phyloP scores from a whole-genome alignment of 73 alveolate genomes.

The Paramecium sonneborni region DNA sequence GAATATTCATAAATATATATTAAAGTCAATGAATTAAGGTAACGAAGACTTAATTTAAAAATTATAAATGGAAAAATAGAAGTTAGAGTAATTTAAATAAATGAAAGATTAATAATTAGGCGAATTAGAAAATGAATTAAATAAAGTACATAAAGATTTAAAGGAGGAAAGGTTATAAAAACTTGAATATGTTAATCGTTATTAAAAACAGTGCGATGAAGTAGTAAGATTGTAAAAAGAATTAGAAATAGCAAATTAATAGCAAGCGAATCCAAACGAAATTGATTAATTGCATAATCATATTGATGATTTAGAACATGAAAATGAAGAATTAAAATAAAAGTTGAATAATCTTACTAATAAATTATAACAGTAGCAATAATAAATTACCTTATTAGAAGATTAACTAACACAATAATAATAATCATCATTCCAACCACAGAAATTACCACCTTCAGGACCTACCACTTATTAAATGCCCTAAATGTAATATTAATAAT shows the following conservation, averaged over 20 bases:
- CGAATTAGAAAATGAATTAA: background rate
- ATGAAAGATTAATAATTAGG: background rate
- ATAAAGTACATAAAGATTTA: background rate
- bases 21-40: background rate
- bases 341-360: background rate
- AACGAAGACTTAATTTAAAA: background rate
- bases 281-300: background rate
- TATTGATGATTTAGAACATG: background rate
- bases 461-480: background rate
- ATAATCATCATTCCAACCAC: background rate
- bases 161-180: background rate
- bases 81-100: background rate
- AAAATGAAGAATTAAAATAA: background rate
- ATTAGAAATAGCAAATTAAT: background rate
- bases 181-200: conserved; percentile 5
- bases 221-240: conserved; percentile 18
- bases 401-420: background rate
- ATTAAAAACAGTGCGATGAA: background rate
- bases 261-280: background rate
- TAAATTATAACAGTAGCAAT: background rate
- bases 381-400: background rate
- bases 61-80: background rate
- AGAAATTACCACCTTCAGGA: background rate
- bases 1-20: background rate
- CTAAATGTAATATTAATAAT: background rate